Evolutionary conservation across 768 basidiomycete genomes (phyloP).

Genomic region (Termitomyces sp.): DNA sequence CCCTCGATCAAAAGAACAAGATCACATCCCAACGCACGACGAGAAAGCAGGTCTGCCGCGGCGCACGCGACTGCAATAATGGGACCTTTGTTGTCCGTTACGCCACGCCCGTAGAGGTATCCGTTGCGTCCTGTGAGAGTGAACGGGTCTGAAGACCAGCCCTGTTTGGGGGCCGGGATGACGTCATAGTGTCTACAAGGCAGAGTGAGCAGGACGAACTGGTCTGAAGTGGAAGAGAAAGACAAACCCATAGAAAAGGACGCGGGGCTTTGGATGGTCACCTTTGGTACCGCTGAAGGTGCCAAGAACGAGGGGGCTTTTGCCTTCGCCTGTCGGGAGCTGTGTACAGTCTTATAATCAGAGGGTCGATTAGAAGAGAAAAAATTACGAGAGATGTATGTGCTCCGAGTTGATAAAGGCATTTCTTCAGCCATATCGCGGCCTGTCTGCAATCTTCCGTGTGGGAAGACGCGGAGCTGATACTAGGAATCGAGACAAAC

Average conservation of each 20-base stretch:
- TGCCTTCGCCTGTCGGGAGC: constrained; percentile 72
- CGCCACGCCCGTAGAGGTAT: constrained; percentile 85
- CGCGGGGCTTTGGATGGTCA: constrained; percentile 54
- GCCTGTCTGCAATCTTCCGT: constrained; percentile 91
- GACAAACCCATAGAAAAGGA: constrained; percentile 85
- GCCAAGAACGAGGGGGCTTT: constrained; percentile 85
- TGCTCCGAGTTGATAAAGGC: constrained; percentile 84
- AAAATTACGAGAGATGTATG: constrained; percentile 63
- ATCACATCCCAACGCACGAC: constrained; percentile 75
- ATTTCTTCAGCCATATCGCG: constrained; percentile 88
- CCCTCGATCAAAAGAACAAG: constrained; percentile 91
- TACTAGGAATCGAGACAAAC: constrained; percentile 83
- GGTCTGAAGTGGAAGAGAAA: neutral
- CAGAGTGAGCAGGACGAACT: neutral
- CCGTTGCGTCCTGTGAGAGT: constrained; percentile 77
- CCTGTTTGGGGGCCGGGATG: constrained; percentile 67
- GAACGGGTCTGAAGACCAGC: constrained; percentile 87
- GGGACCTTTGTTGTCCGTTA: constrained; percentile 95
- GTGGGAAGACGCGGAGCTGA: constrained; percentile 62
- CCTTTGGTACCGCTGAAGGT: constrained; percentile 73
- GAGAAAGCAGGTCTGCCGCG: constrained; percentile 70
- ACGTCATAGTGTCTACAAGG: constrained; percentile 86
- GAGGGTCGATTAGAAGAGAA: neutral
- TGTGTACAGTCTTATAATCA: constrained; percentile 21
- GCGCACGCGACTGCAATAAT: constrained; percentile 89